Evolutionary conservation across 169 alveolate species (phyloP).

Genomic region (Cryptosporidium andersoni): DNA sequence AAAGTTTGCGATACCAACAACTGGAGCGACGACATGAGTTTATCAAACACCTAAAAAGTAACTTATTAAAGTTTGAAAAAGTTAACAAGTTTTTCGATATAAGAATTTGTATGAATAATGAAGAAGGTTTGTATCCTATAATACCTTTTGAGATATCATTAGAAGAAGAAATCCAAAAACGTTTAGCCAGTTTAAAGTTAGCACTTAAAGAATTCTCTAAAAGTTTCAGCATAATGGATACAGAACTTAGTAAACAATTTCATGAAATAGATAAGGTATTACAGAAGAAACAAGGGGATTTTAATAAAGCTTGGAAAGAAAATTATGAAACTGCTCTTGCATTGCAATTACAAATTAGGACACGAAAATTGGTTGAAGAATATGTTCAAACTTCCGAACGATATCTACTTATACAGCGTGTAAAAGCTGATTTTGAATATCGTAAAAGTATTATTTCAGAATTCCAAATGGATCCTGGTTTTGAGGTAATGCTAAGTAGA

Average conservation of each 20-base stretch:
- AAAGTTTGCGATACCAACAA: constrained; percentile 33
- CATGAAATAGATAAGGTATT: neutral
- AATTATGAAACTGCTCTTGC: constrained; percentile 52
- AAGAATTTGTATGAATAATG: constrained; percentile 28
- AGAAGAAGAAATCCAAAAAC: constrained; percentile 8
- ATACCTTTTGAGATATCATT: constrained; percentile 22
- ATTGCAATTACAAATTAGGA: constrained; percentile 32
- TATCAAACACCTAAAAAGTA: constrained; percentile 1
- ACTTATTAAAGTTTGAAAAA: neutral
- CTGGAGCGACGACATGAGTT: constrained; percentile 24
- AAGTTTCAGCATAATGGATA: constrained; percentile 1
- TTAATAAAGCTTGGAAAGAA: constrained; percentile 40
- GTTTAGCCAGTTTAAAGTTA: constrained; percentile 2
- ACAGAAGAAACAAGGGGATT: constrained; percentile 9
- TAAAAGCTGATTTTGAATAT: constrained; percentile 57
- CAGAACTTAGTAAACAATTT: constrained; percentile 20
- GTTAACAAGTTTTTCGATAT: constrained; percentile 12
- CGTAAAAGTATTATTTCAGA: constrained; percentile 40
- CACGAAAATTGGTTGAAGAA: constrained; percentile 50
- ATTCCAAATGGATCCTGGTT: constrained; percentile 48
- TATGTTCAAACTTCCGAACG: constrained; percentile 51
- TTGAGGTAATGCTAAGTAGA: constrained; percentile 44
- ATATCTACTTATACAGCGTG: constrained; percentile 31
- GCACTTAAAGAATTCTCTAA: constrained; percentile 4
- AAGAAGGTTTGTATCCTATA: constrained; percentile 39